Base-by-base conservation (phyloP, 2,329 filamentous ascomycete genomes). In the Fusarium devonianum region DNA sequence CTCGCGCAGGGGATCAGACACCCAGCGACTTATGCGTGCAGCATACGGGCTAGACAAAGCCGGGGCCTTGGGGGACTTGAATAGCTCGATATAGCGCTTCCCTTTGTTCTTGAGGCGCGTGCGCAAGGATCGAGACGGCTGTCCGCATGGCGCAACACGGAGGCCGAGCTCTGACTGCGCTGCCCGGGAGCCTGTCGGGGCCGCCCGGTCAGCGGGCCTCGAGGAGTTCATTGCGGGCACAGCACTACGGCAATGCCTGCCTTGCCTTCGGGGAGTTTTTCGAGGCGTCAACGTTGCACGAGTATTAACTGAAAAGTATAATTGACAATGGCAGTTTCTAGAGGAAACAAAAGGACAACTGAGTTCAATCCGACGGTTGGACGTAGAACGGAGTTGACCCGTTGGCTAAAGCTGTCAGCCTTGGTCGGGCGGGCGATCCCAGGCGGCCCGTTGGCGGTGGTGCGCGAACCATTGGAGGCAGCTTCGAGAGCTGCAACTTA, bases 91-190 rank as follows among this genome's bases (percentile, higher is more conserved):
- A 38, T 32, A 54, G 22, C 30, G 42, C 21, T 4, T 40, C 8
- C 49, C 49, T 35, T 38, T 50, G 30, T 58, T 25, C 7, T 32
- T 47, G 17, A 58, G 22, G n/a, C 26, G 44, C 6, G 23, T 30
- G 8, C 37, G n/a, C 2, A 54, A 26, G 18, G 55, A 58, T 12
- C 29, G 49, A 11, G 37, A 11, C 22, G 22, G 4, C 8, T 25
- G 4, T 11, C 12, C 35, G 21, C 35, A 38, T 28, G 34, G 5
- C 30, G 29, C 29, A 13, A 7, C 26, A 11, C 4, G 9, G 13
- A 11, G 43, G 16, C 29, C 32, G 12, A n/a, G 10, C n/a, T 35
- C 44, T 14, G 35, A 11, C 5, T 14, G 6, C 11, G 23, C 12
- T 10, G 11, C n/a, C 2, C 10, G 2, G 3, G 4, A n/a, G 13